Base-by-base conservation (phyloP, 176 grass and related monocot species). In the Phoenix dactylifera region DNA sequence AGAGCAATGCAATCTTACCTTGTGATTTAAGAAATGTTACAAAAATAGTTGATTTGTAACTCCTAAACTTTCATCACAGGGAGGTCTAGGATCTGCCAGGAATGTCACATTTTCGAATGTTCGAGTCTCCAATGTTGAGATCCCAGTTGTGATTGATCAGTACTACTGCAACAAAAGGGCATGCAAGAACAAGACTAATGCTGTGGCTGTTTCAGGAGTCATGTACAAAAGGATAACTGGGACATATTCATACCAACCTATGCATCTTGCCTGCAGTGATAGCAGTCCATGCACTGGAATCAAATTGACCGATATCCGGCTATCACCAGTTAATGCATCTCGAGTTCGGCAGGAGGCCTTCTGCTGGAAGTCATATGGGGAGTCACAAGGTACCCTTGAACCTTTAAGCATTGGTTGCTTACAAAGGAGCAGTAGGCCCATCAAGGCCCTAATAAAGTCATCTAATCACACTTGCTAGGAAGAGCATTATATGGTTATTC, bases 91-190 rank as follows among this genome's bases (percentile, higher is more conserved):
- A 26, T 74, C 76, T 19, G 88, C 87, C 15, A 80, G 75, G 73
- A 92, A 92, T 71, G 59, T 87, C 61, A 81, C 80, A 52, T 92
- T 92, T 70, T 80, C 82, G 52, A 73, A 87, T 62, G 50, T 92
- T 39, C 70, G 55, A 71, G 80, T 92, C 65, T 65, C 63, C 44
- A 75, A 78, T 22, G 88, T 92, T 10, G 73, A 73, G 15, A 87
- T 69, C 18, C 79, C 88, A 2, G 83, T 92, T 52, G 63, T 56
- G 69, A 92, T 92, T 49, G 80, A 87, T 70, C 88, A 92, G 72
- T 92, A 83, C 80, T 92, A 92, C 73, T 92, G 88, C 69, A 73
- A 92, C 80, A 59, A 55, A 22, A 72, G 54, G 60, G 35, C 53
- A 65, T 92, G 88, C 73, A 19, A 56, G 66, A 87, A 92, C 64